Conservation (phyloP, 257 asterid species). For the Nicotiana benthamiana region DNA sequence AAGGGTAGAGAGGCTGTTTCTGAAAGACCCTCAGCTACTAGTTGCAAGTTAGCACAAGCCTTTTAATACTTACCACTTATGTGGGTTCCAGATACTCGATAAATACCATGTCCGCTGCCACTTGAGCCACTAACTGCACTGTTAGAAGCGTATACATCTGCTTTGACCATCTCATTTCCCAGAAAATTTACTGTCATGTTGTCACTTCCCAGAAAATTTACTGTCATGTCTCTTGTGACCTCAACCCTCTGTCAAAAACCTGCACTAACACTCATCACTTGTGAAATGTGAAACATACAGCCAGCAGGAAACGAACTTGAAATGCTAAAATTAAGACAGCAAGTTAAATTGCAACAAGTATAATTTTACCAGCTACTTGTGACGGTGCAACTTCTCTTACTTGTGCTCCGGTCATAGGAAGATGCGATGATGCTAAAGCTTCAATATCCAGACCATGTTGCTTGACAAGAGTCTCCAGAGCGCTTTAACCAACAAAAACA, state of each 20-base stretch:
- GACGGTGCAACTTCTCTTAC: conserved; percentile 70
- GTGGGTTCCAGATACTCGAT: conserved; percentile 52
- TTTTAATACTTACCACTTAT: conserved; percentile 26
- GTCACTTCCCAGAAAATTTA: conserved; percentile 41
- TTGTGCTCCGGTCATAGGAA: conserved; percentile 67
- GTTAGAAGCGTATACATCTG: conserved; percentile 53
- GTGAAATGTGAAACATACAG: not conserved
- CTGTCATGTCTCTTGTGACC: conserved; percentile 44
- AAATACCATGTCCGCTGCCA: conserved; percentile 55
- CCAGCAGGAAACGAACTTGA: not conserved
- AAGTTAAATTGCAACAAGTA: not conserved
- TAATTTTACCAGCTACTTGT: conserved; percentile 58
- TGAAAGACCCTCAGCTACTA: too few species aligned
- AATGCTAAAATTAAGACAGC: not conserved
- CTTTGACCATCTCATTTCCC: conserved; percentile 33
- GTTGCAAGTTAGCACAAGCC: not conserved
- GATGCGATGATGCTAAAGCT: conserved; percentile 70
- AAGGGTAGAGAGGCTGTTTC: too few species aligned
- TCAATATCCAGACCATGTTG: conserved; percentile 91
- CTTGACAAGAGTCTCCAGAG: conserved; percentile 95
- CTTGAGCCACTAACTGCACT: conserved; percentile 42
- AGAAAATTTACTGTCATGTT: too few species aligned
- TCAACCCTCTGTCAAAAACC: conserved; percentile 56
- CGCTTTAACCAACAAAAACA: conserved; percentile 44
- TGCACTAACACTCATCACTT: conserved; percentile 20